phyloP scores from a whole-genome alignment of 805 yeast genomes.

The Starmerella geochares region DNA sequence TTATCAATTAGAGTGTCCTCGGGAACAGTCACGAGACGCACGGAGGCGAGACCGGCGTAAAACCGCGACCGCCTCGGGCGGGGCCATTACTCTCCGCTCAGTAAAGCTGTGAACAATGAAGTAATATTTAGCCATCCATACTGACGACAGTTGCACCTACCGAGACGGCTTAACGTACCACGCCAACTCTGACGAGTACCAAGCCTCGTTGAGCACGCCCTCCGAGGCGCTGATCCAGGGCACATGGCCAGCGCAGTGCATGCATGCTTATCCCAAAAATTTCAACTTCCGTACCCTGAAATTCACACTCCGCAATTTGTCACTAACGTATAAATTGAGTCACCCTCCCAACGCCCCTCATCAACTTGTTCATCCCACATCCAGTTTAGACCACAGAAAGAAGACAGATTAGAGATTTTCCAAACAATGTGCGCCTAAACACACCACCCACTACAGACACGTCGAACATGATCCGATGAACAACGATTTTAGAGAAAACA shows the following conservation, averaged over 20 bases:
- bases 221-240: slow-evolving; percentile 4
- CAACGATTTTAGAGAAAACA: slow-evolving; percentile 11
- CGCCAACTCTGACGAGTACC: background rate
- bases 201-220: slow-evolving; percentile 2
- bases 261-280: slow-evolving; percentile 6
- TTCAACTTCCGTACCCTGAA: slow-evolving; percentile 15
- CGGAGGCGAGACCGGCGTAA: slow-evolving; percentile 2
- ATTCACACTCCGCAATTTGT: slow-evolving; percentile 8
- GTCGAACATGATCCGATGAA: slow-evolving; percentile 13
- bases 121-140: too few relatives aligned
- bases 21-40: background rate
- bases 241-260: background rate
- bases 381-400: slow-evolving; percentile 16
- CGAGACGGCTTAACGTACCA: too few relatives aligned
- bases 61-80: background rate
- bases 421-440: slow-evolving; percentile 21
- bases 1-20: background rate
- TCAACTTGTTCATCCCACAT: slow-evolving; percentile 15
- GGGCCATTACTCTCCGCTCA: too few relatives aligned
- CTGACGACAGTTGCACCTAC: too few relatives aligned
- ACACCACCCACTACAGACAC: slow-evolving; percentile 1
- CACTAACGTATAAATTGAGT: slow-evolving; percentile 16
- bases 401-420: slow-evolving; percentile 2
- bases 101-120: too few relatives aligned
- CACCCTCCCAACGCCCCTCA: slow-evolving; percentile 2